Evolutionary conservation across 169 alveolate genomes (phyloP).

Genomic region (Eimeria mitis): DNA sequence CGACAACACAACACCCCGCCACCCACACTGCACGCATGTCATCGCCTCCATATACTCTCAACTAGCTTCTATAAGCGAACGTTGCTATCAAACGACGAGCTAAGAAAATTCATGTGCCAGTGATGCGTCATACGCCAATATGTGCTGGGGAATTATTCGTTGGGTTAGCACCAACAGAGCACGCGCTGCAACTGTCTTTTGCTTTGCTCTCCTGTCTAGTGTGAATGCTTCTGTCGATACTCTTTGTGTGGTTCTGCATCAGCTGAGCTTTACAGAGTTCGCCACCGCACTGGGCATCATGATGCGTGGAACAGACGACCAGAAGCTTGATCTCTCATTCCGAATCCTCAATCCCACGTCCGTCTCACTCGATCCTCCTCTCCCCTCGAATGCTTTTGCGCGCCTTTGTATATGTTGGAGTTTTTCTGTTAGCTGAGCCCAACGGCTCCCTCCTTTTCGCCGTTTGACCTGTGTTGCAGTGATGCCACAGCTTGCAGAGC

Average conservation of each 20-base stretch:
- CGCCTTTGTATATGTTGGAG: background rate
- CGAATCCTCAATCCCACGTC: constrained; percentile 79
- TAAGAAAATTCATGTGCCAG: background rate
- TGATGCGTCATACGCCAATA: background rate
- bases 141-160: background rate
- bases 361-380: background rate
- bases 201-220: background rate
- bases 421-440: too few species aligned
- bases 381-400: background rate
- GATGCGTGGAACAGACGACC: constrained; percentile 84
- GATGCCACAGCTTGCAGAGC: background rate
- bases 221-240: background rate
- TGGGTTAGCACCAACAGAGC: background rate
- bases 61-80: background rate
- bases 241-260: background rate
- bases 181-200: background rate
- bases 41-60: background rate
- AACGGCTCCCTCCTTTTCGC: background rate
- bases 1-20: background rate
- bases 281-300: constrained; percentile 82
- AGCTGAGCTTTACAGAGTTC: constrained; percentile 83
- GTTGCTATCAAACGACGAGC: background rate
- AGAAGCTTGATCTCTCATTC: constrained; percentile 82
- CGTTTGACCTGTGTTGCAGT: background rate
- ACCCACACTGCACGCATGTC: background rate